Base-by-base conservation (phyloP, 345 rosid genomes). In the Gossypium arboreum region DNA sequence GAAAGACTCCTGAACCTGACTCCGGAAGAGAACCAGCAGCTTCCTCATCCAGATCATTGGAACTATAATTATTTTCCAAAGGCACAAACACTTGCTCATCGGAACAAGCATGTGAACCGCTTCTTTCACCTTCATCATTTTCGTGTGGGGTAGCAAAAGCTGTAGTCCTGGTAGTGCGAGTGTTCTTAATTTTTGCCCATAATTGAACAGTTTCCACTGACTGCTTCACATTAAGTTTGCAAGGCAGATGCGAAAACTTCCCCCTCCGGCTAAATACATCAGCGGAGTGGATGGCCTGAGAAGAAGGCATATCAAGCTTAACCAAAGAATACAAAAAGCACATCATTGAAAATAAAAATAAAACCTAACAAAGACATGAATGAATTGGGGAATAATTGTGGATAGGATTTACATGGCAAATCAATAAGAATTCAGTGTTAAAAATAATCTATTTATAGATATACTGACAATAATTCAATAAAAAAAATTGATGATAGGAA, bases 241-340 rank as follows among this genome's bases (percentile, higher is more conserved):
- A 50, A 12, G 82, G 62, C 55, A 75, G 50, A 79, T 78, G 55
- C 20, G 68, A 9, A 11, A 51, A 24, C 75, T 79, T 84, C 60
- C 80, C 77, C 75, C 75, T 76, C 20, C 34, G 62, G 45, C 50
- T 73, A 56, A 66, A 75, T 65, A 79, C 52, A 75, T 79, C 83
- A 67, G 71, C 71, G 56, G 76, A 50, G 10, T 80, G 73, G 44
- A 65, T 72, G 41, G 57, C 83, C 90, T 86, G 84, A 72, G 50
- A 76, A 68, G 22, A 58, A 72, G 5, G 52, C 34, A 45, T 54
- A 54, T 8, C 58, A 54, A 54, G 58, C 22, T 54, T 54, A 54
- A 9, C 58, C 58, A 17, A 54, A 54, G 18, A n/a, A 18, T 17
- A 54, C 22, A 54, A 34, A n/a, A 54, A n/a, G 24, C 58, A 54